Percentiles rank a stretch among this genome's conserved stretches.
Evolutionary conservation across 225 moss, liverwort and hornwort species (phyloP).

Genomic region (Sphagnum contortum): DNA sequence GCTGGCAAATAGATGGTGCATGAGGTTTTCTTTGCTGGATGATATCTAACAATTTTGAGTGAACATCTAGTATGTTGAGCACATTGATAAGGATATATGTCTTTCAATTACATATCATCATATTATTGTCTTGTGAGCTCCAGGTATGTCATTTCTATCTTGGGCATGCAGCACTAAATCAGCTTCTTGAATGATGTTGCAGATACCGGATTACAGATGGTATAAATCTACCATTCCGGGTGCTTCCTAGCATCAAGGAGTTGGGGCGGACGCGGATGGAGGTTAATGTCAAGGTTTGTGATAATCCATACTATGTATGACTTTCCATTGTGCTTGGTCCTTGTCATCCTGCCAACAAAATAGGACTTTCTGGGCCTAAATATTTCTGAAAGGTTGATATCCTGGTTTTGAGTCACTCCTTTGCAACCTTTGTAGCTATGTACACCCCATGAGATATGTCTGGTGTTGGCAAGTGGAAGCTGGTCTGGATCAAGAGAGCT

Average conservation of each 20-base stretch:
- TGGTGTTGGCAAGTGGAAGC: neutral
- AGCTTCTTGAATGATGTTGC: constrained; percentile 3
- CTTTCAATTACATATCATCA: no score
- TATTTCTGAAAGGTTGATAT: neutral
- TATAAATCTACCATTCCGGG: constrained; percentile 53
- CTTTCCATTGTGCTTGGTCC: no score
- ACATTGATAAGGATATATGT: no score
- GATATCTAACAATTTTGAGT: neutral
- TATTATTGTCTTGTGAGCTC: no score
- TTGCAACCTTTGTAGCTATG: neutral
- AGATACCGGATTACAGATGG: constrained; percentile 49
- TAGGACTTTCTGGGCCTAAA: no score
- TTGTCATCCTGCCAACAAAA: no score
- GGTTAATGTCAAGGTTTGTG: constrained; percentile 48
- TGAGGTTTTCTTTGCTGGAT: neutral
- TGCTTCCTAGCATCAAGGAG: constrained; percentile 63
- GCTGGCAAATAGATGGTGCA: neutral
- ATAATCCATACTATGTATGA: no score
- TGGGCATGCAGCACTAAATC: neutral
- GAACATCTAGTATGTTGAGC: neutral
- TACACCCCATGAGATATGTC: neutral
- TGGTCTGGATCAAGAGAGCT: no score
- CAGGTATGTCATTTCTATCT: neutral
- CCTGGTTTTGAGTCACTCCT: neutral
- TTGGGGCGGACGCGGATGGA: constrained; percentile 65